Conservation (phyloP, 306 rosid species). For the Comarum palustre region DNA sequence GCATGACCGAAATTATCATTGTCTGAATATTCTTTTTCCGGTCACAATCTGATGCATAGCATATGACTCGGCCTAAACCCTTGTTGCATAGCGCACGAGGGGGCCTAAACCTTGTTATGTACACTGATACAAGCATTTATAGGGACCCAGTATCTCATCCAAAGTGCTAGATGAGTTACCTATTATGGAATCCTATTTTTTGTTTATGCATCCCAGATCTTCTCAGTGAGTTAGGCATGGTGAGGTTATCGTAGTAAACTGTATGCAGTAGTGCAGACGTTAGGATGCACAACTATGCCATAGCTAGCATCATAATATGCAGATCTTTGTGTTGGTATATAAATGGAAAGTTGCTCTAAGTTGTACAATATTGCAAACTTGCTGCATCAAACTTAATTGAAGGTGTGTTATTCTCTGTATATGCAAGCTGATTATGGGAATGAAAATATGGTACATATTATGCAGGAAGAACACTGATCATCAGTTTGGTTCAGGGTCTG, state of each 20-base stretch:
- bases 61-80: not conserved
- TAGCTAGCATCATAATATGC: not conserved
- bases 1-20: not conserved
- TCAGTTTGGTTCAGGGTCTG: constrained; percentile 62
- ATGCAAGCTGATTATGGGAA: not conserved
- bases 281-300: not conserved
- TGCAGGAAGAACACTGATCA: constrained; percentile 67
- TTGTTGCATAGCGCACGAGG: not conserved
- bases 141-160: not conserved
- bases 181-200: not conserved
- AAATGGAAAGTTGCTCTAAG: not conserved
- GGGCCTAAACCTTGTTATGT: not conserved
- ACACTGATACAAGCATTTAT: not conserved
- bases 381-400: not conserved
- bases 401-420: not conserved
- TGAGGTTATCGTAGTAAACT: not conserved
- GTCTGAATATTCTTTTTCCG: not conserved
- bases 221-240: not conserved
- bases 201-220: not conserved
- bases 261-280: not conserved
- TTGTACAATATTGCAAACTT: not conserved
- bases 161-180: not conserved
- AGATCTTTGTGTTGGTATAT: not conserved
- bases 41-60: not conserved
- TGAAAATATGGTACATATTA: constrained; percentile 1